These are phyloP conservation scores for Termitomyces sp. DNA, from an alignment of 768 basidiomycete genomes.

Conservation along the genomic window DNA sequence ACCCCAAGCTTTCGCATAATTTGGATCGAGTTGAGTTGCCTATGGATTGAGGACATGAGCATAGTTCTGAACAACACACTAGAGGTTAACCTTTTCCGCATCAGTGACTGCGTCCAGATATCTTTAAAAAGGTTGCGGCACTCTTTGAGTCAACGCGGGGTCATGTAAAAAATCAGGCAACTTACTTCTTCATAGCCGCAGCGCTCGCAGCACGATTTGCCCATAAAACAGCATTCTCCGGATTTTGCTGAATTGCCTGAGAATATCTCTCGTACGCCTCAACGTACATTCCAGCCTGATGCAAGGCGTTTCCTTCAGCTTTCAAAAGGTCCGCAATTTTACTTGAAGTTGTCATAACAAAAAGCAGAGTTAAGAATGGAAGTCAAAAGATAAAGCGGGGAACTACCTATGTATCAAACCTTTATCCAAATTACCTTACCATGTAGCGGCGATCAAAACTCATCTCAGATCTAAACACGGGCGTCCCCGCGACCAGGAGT, in stretches of 20 bases:
- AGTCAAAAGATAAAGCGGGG: background rate
- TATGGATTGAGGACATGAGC: conserved; percentile 3
- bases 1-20: conserved; percentile 37
- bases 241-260: conserved; percentile 33
- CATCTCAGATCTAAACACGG: background rate
- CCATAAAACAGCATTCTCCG: conserved; percentile 34
- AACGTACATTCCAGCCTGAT: conserved; percentile 25
- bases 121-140: conserved; percentile 9
- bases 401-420: background rate
- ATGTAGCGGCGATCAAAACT: conserved; percentile 2
- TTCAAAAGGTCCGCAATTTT: conserved; percentile 27
- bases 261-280: conserved; percentile 35
- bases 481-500: background rate
- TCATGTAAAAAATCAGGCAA: background rate
- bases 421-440: background rate
- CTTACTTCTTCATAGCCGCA: conserved; percentile 30
- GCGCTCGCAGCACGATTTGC: conserved; percentile 41
- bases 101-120: conserved; percentile 27
- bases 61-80: background rate
- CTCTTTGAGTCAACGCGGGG: background rate
- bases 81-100: conserved; percentile 20
- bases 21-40: conserved; percentile 35
- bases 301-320: conserved; percentile 34
- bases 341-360: background rate
- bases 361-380: background rate